These are phyloP conservation scores for Termitomyces sp. DNA, from an alignment of 768 basidiomycete genomes.

Conservation along the genomic window DNA sequence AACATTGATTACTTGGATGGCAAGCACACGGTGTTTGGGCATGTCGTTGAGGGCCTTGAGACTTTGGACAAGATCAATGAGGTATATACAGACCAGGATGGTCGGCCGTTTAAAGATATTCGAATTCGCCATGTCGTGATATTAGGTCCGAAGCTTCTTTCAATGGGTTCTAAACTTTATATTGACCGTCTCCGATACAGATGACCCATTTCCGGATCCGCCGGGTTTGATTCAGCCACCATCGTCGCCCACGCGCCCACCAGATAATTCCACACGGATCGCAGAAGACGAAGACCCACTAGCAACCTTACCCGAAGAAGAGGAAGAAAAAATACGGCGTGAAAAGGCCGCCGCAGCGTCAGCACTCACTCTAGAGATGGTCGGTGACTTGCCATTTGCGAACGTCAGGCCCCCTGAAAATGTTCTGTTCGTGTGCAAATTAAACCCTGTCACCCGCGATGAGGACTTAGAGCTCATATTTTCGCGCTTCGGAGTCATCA, in stretches of 20 bases:
- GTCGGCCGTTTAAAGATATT: slow-evolving; percentile 90
- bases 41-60: slow-evolving; percentile 91
- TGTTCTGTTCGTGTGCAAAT: slow-evolving; percentile 97
- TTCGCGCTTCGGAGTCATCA: slow-evolving; percentile 89
- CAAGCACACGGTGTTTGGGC: slow-evolving; percentile 89
- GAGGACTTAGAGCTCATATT: slow-evolving; percentile 98
- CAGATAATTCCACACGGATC: slow-evolving; percentile 84
- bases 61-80: slow-evolving; percentile 93
- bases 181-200: slow-evolving; percentile 30
- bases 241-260: slow-evolving; percentile 72
- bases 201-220: slow-evolving; percentile 95
- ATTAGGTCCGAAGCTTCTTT: slow-evolving; percentile 51
- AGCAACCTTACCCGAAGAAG: slow-evolving; percentile 77
- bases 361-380: slow-evolving; percentile 97
- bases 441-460: slow-evolving; percentile 92
- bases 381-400: slow-evolving; percentile 96
- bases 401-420: slow-evolving; percentile 98
- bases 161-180: neutral
- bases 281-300: slow-evolving; percentile 93
- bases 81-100: slow-evolving; percentile 81
- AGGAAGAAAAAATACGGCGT: slow-evolving; percentile 76
- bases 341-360: slow-evolving; percentile 88
- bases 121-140: slow-evolving; percentile 94
- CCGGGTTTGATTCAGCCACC: slow-evolving; percentile 66
- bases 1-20: slow-evolving; percentile 95